These are phyloP conservation scores for Flaveria floridana DNA, from an alignment of 140 eudicot species.

Conservation along the genomic window DNA sequence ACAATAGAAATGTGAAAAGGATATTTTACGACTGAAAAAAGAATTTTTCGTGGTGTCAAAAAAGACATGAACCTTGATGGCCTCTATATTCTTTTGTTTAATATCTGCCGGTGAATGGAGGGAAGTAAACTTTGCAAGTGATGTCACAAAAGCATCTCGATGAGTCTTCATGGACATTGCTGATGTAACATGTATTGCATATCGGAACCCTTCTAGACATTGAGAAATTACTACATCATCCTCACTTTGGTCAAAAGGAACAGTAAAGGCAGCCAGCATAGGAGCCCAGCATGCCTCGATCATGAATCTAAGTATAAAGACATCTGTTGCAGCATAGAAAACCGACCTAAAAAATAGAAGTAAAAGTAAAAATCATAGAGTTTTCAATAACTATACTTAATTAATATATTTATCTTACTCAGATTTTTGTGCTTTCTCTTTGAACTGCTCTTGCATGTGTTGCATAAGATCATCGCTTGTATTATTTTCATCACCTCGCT, in stretches of 20 bases:
- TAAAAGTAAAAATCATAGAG: slow-evolving; percentile 23
- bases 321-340: slow-evolving; percentile 96
- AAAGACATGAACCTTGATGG: slow-evolving; percentile 79
- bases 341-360: slow-evolving; percentile 77
- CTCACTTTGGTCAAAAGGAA: slow-evolving; percentile 96
- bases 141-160: slow-evolving; percentile 95
- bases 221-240: slow-evolving; percentile 71
- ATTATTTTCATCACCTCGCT: slow-evolving; percentile 69
- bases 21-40: not conserved
- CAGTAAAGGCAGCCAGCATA: slow-evolving; percentile 99
- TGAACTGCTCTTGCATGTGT: slow-evolving; percentile 96
- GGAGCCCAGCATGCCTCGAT: slow-evolving; percentile 99
- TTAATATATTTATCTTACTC: slow-evolving; percentile 61
- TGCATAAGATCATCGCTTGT: slow-evolving; percentile 84
- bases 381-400: not conserved
- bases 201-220: slow-evolving; percentile 88
- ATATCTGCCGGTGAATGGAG: slow-evolving; percentile 99
- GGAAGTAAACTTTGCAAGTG: slow-evolving; percentile 82
- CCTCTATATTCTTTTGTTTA: slow-evolving; percentile 90
- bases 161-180: slow-evolving; percentile 99
- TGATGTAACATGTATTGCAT: slow-evolving; percentile 96
- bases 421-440: slow-evolving; percentile 95
- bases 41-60: not conserved
- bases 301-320: slow-evolving; percentile 91
- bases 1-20: slow-evolving; percentile 22